These are phyloP conservation scores for Hawksworthiomyces lignivorus DNA, from an alignment of 2,329 filamentous ascomycete genomes.

Conservation along the genomic window DNA sequence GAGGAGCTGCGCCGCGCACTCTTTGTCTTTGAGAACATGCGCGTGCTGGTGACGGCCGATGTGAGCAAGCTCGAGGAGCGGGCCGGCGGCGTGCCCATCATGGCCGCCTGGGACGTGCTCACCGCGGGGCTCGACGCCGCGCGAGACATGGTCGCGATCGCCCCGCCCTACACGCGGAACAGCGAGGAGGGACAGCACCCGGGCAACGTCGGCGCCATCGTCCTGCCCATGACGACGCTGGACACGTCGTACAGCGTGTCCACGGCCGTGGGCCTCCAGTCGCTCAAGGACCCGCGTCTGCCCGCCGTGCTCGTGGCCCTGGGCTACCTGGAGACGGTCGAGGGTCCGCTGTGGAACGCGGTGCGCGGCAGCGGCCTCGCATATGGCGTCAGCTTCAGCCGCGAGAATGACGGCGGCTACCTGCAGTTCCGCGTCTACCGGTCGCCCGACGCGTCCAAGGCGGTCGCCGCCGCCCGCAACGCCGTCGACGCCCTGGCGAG, in stretches of 20 bases:
- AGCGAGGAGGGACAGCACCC: slow-evolving; percentile 67
- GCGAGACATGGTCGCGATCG: slow-evolving; percentile 57
- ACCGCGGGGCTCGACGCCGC: slow-evolving; percentile 40
- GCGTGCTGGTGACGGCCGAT: slow-evolving; percentile 76
- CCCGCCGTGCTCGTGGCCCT: slow-evolving; percentile 82
- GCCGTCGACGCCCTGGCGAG: slow-evolving; percentile 68
- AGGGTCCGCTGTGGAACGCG: slow-evolving; percentile 89
- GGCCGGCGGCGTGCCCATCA: slow-evolving; percentile 19
- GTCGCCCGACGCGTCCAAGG: slow-evolving; percentile 81
- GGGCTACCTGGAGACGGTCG: slow-evolving; percentile 84
- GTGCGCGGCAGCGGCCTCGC: slow-evolving; percentile 90
- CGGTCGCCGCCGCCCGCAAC: slow-evolving; percentile 67
- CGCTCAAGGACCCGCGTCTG: slow-evolving; percentile 67
- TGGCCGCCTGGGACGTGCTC: slow-evolving; percentile 69
- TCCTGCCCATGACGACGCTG: slow-evolving; percentile 85
- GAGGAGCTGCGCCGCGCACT: slow-evolving; percentile 67
- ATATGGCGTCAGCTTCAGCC: slow-evolving; percentile 75
- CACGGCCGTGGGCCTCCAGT: slow-evolving; percentile 64
- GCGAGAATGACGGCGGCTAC: slow-evolving; percentile 70
- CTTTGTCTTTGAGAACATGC: slow-evolving; percentile 78
- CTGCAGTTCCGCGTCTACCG: slow-evolving; percentile 83
- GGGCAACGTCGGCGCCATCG: slow-evolving; percentile 64
- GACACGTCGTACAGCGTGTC: slow-evolving; percentile 86
- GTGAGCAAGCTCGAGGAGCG: slow-evolving; percentile 65
- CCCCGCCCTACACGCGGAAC: slow-evolving; percentile 61